A percentile compares a stretch with the other conserved stretches of the same genome.
These are phyloP conservation scores for Backusella mclennaniae DNA, from an alignment of 192 early-diverging fungal species.

Conservation along the genomic window DNA sequence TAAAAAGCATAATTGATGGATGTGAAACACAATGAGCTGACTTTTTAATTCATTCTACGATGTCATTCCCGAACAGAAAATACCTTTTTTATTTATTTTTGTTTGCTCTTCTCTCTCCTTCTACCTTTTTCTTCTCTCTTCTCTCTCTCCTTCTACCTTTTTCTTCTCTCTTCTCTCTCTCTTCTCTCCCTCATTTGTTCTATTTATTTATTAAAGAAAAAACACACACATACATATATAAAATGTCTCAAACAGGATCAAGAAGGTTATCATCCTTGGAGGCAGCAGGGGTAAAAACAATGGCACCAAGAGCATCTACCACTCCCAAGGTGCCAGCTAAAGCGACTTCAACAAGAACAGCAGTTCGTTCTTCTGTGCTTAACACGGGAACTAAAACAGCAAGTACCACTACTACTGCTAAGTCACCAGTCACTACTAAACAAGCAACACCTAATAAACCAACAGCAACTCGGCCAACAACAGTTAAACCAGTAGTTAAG, in stretches of 20 bases:
- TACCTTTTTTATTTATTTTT: background rate
- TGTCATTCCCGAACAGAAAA: background rate
- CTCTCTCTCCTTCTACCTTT: background rate
- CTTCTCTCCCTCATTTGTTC: background rate
- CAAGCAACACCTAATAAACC: background rate
- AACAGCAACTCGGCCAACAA: background rate
- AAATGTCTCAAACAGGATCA: background rate
- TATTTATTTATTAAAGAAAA: background rate
- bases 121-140: background rate
- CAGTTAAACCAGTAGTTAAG: background rate
- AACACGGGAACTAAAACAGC: background rate
- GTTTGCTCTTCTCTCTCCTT: background rate
- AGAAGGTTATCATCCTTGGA: slow-evolving; percentile 5
- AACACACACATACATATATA: background rate
- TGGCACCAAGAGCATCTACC: background rate
- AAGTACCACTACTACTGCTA: background rate
- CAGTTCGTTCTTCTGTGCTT: background rate
- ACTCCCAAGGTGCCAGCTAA: background rate
- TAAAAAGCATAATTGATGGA: background rate
- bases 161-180: background rate
- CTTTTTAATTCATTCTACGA: slow-evolving; percentile 7
- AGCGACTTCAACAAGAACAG: background rate
- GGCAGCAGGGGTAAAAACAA: slow-evolving; percentile 1
- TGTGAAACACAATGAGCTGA: slow-evolving; percentile 3
- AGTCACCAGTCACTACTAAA: background rate